Evolutionary conservation across 2,329 filamentous ascomycete species (phyloP).

Genomic region (Calonectria ilicicola): DNA sequence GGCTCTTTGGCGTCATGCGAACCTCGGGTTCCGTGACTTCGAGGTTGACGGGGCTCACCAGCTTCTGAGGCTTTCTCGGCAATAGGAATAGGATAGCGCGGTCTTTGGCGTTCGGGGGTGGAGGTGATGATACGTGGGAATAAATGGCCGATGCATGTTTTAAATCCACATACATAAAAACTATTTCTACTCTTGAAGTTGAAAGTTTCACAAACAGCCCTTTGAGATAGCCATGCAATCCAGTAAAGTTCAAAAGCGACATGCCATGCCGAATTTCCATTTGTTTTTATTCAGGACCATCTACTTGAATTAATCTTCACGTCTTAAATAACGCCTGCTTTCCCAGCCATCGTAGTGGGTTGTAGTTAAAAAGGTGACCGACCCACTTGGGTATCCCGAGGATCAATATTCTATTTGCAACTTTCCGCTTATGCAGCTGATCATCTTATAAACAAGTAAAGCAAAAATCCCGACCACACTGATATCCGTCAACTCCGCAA

Average conservation of each 20-base stretch:
- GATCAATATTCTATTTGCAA: neutral
- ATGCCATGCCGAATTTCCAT: neutral
- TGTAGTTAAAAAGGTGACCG: neutral
- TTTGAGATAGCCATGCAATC: constrained; percentile 43
- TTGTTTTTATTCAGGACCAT: neutral
- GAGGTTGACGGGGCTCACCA: constrained; percentile 15
- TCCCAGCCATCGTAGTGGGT: too few relatives aligned
- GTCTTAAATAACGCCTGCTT: neutral
- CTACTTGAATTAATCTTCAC: neutral
- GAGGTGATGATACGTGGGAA: constrained; percentile 34
- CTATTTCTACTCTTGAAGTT: constrained; percentile 28
- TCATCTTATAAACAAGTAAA: constrained; percentile 62
- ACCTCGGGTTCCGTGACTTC: constrained; percentile 8
- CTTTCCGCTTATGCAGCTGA: neutral
- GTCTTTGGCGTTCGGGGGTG: constrained; percentile 43
- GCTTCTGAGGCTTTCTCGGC: constrained; percentile 8
- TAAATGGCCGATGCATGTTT: constrained; percentile 34
- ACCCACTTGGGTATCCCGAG: neutral
- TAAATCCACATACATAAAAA: constrained; percentile 29
- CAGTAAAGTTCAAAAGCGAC: constrained; percentile 33
- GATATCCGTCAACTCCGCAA: constrained; percentile 68
- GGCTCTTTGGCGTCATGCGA: constrained; percentile 19
- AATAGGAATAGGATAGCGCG: constrained; percentile 29
- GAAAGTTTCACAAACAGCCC: constrained; percentile 36
- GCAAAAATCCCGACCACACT: constrained; percentile 70